Conservation (phyloP, 2,329 filamentous ascomycete species). For the Penicillium concentricum region DNA sequence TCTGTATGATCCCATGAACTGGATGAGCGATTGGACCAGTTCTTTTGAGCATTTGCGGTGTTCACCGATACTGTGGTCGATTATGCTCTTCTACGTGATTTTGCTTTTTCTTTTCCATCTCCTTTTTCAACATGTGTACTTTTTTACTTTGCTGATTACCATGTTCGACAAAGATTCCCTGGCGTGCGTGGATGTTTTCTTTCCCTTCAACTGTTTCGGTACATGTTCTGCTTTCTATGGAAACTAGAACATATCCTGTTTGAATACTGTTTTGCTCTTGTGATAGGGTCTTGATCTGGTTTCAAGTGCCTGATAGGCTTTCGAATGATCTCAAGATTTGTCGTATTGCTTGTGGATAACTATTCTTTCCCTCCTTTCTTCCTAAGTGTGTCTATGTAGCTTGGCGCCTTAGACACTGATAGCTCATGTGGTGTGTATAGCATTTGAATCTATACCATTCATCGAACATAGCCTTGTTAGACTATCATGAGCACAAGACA, state of each 20-base stretch:
- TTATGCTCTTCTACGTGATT: conserved; percentile 35
- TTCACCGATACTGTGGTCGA: conserved; percentile 31
- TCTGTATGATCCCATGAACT: conserved; percentile 33
- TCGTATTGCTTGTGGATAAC: background rate
- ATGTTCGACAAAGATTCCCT: conserved; percentile 25
- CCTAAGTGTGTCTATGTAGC: background rate
- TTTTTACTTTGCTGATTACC: conserved; percentile 22
- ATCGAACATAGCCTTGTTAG: background rate
- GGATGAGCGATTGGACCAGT: conserved; percentile 34
- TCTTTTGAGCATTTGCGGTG: conserved; percentile 39
- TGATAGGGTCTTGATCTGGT: background rate
- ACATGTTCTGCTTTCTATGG: conserved; percentile 1
- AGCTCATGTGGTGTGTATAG: conserved; percentile 17
- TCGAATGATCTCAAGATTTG: background rate
- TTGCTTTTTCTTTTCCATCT: conserved; percentile 14
- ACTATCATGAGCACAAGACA: background rate
- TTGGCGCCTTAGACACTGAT: background rate
- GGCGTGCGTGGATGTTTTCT: conserved; percentile 16
- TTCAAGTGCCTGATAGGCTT: background rate
- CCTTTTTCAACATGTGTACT: conserved; percentile 21
- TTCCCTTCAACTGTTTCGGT: conserved; percentile 3
- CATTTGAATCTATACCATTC: conserved; percentile 17
- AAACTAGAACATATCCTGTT: background rate
- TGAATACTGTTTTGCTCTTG: background rate
- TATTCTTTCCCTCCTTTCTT: background rate